Evolutionary conservation across 78 protist genomes (phyloP).

Genomic region (Pigoraptor vietnamica): DNA sequence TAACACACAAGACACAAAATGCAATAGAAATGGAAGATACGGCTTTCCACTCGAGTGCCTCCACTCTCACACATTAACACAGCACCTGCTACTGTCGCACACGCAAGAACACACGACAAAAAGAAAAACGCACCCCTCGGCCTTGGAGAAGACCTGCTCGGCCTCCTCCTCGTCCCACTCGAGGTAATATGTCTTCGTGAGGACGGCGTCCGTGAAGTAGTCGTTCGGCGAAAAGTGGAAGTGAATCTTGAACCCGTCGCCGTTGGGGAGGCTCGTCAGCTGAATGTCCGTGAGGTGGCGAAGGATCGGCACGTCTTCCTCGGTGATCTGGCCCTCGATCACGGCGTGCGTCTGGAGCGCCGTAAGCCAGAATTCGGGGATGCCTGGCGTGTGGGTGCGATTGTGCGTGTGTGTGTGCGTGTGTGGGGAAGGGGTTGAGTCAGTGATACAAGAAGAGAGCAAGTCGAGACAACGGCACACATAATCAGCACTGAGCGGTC

Average conservation of each 20-base stretch:
- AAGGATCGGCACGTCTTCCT: background rate
- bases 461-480: too few relatives aligned
- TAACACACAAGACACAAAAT: too few relatives aligned
- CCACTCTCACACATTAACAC: too few relatives aligned
- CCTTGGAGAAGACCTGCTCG: background rate
- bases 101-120: too few relatives aligned
- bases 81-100: too few relatives aligned
- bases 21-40: too few relatives aligned
- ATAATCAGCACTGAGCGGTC: too few relatives aligned
- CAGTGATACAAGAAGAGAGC: too few relatives aligned
- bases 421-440: too few relatives aligned
- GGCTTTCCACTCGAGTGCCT: too few relatives aligned
- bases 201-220: constrained; percentile 36
- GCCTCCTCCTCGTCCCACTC: background rate
- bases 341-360: background rate
- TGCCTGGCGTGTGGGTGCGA: too few relatives aligned
- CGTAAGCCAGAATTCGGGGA: constrained; percentile 23
- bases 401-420: too few relatives aligned
- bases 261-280: background rate
- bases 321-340: background rate
- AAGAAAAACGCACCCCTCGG: background rate
- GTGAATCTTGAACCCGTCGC: constrained; percentile 35
- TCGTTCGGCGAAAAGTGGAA: constrained; percentile 45
- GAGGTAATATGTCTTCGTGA: constrained; percentile 42
- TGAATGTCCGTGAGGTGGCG: background rate